Conservation (phyloP, 805 yeast genomes). For the Candida patagonica region DNA sequence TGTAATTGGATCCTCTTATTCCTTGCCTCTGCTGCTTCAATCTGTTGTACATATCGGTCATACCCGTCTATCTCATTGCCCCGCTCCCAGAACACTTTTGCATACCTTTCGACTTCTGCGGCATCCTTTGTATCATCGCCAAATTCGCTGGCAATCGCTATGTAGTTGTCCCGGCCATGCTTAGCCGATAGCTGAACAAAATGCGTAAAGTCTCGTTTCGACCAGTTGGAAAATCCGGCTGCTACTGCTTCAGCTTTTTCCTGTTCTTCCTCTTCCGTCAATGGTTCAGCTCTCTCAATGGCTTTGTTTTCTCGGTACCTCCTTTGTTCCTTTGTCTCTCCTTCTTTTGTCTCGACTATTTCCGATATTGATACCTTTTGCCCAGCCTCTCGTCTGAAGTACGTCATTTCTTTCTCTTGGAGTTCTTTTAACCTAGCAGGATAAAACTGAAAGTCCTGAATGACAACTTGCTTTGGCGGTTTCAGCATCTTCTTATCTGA, state of each 20-base stretch:
- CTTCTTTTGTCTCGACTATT: slow-evolving; percentile 33
- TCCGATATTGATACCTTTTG: slow-evolving; percentile 50
- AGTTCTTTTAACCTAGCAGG: slow-evolving; percentile 63
- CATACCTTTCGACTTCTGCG: slow-evolving; percentile 72
- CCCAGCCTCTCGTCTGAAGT: slow-evolving; percentile 59
- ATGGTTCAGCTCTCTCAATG: slow-evolving; percentile 64
- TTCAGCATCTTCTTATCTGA: slow-evolving; percentile 46
- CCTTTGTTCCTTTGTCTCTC: slow-evolving; percentile 38
- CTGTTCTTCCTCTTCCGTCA: slow-evolving; percentile 71
- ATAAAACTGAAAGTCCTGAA: slow-evolving; percentile 84
- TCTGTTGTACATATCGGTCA: slow-evolving; percentile 69
- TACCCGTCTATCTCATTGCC: slow-evolving; percentile 79
- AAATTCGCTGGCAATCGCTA: slow-evolving; percentile 63
- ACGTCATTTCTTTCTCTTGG: slow-evolving; percentile 72
- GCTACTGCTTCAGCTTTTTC: slow-evolving; percentile 46
- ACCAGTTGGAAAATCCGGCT: slow-evolving; percentile 74
- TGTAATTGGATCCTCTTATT: slow-evolving; percentile 56
- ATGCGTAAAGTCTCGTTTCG: slow-evolving; percentile 77
- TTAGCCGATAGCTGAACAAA: slow-evolving; percentile 65
- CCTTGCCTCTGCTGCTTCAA: slow-evolving; percentile 83
- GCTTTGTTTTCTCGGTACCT: slow-evolving; percentile 43
- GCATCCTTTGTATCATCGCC: slow-evolving; percentile 58
- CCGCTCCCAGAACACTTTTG: slow-evolving; percentile 69
- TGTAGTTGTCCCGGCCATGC: slow-evolving; percentile 67
- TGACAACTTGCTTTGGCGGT: slow-evolving; percentile 72